phyloP scores from a whole-genome alignment of 192 early-diverging fungal genomes.

The Coemansia sp. region DNA sequence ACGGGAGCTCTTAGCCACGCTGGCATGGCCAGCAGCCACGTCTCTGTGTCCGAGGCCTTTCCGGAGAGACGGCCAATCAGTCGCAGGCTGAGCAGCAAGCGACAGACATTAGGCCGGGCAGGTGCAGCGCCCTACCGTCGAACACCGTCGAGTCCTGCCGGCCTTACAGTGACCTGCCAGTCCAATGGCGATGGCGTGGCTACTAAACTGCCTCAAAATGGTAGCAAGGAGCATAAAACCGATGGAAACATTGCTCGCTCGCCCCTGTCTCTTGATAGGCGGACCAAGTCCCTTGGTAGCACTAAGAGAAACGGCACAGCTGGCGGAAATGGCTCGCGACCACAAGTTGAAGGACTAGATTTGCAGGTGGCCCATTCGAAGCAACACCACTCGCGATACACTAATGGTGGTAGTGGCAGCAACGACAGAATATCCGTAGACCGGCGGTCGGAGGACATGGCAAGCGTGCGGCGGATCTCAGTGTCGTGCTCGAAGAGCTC shows the following conservation, averaged over 20 bases:
- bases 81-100: slow-evolving; percentile 19
- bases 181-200: not conserved
- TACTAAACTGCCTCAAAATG: not conserved
- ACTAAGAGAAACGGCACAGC: not conserved
- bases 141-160: not conserved
- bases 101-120: not conserved
- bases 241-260: not conserved
- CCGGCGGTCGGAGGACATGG: not conserved
- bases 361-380: not conserved
- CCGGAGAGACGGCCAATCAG: slow-evolving; percentile 41
- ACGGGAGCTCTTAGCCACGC: not conserved
- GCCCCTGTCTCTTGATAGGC: not conserved
- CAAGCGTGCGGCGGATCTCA: not conserved
- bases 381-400: not conserved
- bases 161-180: not conserved
- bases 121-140: not conserved
- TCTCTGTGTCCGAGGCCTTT: slow-evolving; percentile 40
- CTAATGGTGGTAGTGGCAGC: slow-evolving; percentile 4
- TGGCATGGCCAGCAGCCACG: not conserved
- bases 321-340: not conserved
- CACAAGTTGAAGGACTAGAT: not conserved
- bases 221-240: not conserved
- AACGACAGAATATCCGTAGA: not conserved
- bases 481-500: slow-evolving; percentile 17
- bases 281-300: not conserved